Conservation (phyloP, 2,329 filamentous ascomycete genomes). For the Sarocladiaceae sp. region DNA sequence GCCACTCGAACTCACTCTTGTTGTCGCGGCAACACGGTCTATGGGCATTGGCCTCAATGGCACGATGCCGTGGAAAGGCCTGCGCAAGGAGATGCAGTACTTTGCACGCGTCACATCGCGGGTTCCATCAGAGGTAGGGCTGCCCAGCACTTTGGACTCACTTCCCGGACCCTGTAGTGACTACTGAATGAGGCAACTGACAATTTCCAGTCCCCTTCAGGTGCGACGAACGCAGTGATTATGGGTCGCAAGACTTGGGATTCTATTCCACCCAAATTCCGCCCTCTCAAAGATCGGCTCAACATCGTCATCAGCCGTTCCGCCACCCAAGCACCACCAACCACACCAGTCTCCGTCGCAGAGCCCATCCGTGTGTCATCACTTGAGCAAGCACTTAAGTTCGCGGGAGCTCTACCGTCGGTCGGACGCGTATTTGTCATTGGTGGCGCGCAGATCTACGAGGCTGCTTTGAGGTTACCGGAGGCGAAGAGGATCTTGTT, state of each 20-base stretch:
- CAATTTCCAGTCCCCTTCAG: conserved; percentile 20
- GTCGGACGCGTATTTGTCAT: conserved; percentile 75
- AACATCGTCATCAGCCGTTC: conserved; percentile 76
- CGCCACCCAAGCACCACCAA: conserved; percentile 21
- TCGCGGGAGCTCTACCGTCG: conserved; percentile 29
- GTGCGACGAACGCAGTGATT: conserved; percentile 68
- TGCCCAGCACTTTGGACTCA: neutral
- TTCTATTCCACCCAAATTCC: conserved; percentile 72
- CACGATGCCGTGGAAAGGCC: conserved; percentile 80
- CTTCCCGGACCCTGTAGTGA: neutral
- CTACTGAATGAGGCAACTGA: neutral
- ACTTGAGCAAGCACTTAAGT: conserved; percentile 52
- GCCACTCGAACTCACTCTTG: conserved; percentile 69
- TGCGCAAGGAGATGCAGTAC: conserved; percentile 91
- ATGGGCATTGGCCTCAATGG: conserved; percentile 85
- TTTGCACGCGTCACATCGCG: conserved; percentile 87
- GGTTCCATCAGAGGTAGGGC: conserved; percentile 37
- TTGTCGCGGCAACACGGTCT: conserved; percentile 85
- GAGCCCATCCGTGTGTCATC: conserved; percentile 56
- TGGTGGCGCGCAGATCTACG: conserved; percentile 84
- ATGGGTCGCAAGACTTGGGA: conserved; percentile 99
- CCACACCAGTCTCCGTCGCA: conserved; percentile 9
- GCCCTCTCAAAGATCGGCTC: conserved; percentile 73
- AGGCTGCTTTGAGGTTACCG: conserved; percentile 56
- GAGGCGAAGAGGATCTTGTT: conserved; percentile 62